These are phyloP conservation scores for Sherardia arvensis DNA, from an alignment of 257 asterid genomes.

Conservation along the genomic window DNA sequence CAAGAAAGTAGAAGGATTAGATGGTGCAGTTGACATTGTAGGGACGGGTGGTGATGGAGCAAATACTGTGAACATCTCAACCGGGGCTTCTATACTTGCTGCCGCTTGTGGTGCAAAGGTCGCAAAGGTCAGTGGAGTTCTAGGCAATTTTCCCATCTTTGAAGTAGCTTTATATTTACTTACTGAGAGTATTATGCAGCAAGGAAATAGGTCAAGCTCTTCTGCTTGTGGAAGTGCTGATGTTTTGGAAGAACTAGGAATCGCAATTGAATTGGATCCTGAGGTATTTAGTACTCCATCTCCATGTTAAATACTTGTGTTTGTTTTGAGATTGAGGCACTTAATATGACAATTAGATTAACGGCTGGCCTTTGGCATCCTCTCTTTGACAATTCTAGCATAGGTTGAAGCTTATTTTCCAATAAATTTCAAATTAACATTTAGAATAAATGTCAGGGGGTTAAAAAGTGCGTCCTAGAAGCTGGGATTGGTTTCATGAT, in stretches of 20 bases:
- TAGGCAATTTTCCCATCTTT: not conserved
- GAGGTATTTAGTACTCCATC: conserved; percentile 38
- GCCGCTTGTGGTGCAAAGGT: conserved; percentile 87
- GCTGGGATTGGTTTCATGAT: conserved; percentile 87
- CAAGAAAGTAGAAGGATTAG: conserved; percentile 53
- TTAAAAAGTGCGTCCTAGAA: conserved; percentile 44
- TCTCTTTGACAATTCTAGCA: not conserved
- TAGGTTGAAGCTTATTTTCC: not conserved
- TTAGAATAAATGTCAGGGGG: conserved; percentile 32
- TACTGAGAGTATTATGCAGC: conserved; percentile 32
- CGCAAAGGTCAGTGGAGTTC: conserved; percentile 46
- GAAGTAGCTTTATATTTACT: not conserved
- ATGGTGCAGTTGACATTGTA: conserved; percentile 65
- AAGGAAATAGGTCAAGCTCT: conserved; percentile 87
- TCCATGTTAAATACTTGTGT: not conserved
- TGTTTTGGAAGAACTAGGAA: conserved; percentile 71
- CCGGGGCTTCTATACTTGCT: conserved; percentile 85
- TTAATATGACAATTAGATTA: not conserved
- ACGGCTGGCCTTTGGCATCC: not conserved
- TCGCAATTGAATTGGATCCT: conserved; percentile 57
- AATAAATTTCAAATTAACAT: not conserved
- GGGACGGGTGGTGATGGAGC: conserved; percentile 94
- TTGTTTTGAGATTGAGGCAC: not conserved
- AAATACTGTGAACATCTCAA: conserved; percentile 75
- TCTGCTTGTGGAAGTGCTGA: conserved; percentile 94